Conservation (phyloP, 441 rosid genomes). For the Daphne laureola region DNA sequence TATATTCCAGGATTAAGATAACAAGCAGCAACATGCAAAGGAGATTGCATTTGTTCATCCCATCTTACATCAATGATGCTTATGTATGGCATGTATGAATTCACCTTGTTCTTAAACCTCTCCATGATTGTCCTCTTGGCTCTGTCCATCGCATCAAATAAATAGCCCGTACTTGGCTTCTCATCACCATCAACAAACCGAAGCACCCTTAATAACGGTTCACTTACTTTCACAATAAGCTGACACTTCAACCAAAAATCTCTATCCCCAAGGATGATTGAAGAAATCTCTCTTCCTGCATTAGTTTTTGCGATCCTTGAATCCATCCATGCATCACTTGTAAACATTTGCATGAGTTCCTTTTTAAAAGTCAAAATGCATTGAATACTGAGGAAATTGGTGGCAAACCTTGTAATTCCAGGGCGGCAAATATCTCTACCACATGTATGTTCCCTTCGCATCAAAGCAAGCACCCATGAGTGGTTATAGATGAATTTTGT, state of each 20-base stretch:
- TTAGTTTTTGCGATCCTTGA: conserved; percentile 5
- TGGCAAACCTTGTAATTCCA: not conserved
- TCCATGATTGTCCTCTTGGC: not conserved
- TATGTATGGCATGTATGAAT: not conserved
- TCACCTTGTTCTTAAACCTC: not conserved
- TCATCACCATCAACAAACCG: not conserved
- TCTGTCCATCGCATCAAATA: not conserved
- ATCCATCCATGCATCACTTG: not conserved
- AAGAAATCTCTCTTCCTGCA: not conserved
- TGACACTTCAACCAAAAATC: no score
- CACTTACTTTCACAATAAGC: not conserved
- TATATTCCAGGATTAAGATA: not conserved
- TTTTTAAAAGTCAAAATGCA: conserved; percentile 2
- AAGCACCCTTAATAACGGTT: not conserved
- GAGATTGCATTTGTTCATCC: not conserved
- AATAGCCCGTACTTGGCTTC: conserved; percentile 1
- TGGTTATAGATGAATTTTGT: not conserved
- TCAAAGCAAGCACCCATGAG: conserved; percentile 4
- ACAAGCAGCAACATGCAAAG: not conserved
- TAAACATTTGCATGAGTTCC: not conserved
- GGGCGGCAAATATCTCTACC: not conserved
- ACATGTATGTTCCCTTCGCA: conserved; percentile 3
- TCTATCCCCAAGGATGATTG: not conserved
- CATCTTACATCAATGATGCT: conserved; percentile 2
- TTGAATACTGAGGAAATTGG: not conserved